Conservation (phyloP, 1,139 yeast species). For the Tardiomyces digboiensis region DNA sequence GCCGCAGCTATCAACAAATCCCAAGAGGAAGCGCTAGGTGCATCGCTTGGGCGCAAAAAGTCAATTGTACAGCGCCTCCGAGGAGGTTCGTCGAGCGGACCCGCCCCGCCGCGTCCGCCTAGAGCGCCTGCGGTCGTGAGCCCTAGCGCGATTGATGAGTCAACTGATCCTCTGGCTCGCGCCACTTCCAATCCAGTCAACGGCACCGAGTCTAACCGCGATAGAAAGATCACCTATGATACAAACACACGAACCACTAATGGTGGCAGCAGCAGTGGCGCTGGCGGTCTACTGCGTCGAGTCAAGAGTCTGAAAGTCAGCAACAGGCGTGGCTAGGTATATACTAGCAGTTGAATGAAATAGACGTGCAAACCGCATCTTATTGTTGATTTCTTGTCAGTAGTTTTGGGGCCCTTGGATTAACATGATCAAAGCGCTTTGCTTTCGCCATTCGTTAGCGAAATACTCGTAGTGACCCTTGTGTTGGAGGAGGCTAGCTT, state of each 20-base stretch:
- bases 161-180: background rate
- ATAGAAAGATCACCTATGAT: background rate
- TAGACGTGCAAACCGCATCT: too few relatives aligned
- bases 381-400: too few relatives aligned
- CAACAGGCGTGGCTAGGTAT: constrained; percentile 14
- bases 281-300: constrained; percentile 49
- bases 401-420: too few relatives aligned
- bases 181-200: background rate
- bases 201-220: background rate
- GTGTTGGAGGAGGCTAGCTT: too few relatives aligned
- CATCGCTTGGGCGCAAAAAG: constrained; percentile 40
- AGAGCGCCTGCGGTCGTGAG: constrained; percentile 2
- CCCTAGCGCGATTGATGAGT: background rate
- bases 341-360: too few relatives aligned
- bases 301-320: constrained; percentile 84
- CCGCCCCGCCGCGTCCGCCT: constrained; percentile 5
- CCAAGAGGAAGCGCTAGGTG: constrained; percentile 17
- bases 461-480: too few relatives aligned
- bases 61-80: constrained; percentile 62
- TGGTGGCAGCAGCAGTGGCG: constrained; percentile 10
- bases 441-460: too few relatives aligned
- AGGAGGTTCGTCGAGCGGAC: constrained; percentile 16
- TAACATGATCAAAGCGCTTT: too few relatives aligned
- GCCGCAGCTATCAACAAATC: constrained; percentile 35
- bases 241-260: background rate